Conservation (phyloP, 1,284 basidiomycete species). For the Ganoderma sinense region DNA sequence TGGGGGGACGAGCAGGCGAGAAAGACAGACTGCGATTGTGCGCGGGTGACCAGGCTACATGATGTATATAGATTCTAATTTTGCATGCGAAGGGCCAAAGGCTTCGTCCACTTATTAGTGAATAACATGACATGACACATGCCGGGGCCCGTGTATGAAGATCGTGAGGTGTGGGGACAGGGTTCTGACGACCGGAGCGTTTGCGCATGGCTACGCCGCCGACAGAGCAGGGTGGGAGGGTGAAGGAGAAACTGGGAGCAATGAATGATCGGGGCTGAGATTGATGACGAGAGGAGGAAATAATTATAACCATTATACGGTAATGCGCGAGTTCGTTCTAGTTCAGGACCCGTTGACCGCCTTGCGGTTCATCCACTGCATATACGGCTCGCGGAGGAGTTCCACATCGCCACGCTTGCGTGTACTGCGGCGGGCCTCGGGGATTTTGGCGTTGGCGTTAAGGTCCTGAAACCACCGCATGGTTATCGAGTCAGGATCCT, state of each 20-base stretch:
- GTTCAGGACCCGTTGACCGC: conserved; percentile 51
- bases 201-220: background rate
- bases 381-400: conserved; percentile 78
- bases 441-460: conserved; percentile 67
- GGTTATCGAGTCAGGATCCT: conserved; percentile 8
- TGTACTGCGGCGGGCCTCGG: conserved; percentile 80
- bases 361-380: conserved; percentile 84
- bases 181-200: background rate
- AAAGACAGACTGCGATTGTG: conserved; percentile 2
- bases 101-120: background rate
- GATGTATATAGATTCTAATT: conserved; percentile 14
- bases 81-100: conserved; percentile 5
- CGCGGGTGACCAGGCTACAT: conserved; percentile 9
- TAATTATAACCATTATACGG: conserved; percentile 9
- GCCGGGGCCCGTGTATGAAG: background rate
- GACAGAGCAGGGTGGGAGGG: background rate
- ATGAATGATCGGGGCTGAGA: background rate
- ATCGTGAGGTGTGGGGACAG: background rate
- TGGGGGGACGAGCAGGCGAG: background rate
- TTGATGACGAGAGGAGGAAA: background rate
- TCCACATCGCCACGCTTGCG: conserved; percentile 71
- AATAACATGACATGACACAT: conserved; percentile 7
- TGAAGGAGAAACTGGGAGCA: background rate
- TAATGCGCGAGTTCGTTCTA: conserved; percentile 2
- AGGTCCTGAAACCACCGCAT: conserved; percentile 59